Conservation (phyloP, 768 basidiomycete genomes). For the Kwoniella pini region DNA sequence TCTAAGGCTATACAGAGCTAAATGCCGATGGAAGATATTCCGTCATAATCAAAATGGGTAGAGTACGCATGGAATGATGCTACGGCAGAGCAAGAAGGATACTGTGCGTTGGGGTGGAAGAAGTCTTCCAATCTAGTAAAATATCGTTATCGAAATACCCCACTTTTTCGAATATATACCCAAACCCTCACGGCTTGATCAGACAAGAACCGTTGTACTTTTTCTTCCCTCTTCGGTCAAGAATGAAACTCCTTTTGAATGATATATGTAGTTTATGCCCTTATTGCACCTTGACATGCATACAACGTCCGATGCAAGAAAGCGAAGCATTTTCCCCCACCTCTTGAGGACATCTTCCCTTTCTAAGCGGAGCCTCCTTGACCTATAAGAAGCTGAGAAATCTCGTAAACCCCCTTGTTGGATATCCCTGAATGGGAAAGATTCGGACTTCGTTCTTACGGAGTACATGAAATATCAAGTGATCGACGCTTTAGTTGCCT, state of each 20-base stretch:
- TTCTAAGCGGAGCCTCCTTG: too few relatives aligned
- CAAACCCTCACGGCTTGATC: background rate
- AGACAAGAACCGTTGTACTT: background rate
- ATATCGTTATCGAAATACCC: too few relatives aligned
- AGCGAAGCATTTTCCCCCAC: too few relatives aligned
- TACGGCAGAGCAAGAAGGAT: too few relatives aligned
- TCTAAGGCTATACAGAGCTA: conserved; percentile 6
- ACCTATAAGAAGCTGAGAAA: too few relatives aligned
- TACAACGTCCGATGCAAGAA: too few relatives aligned
- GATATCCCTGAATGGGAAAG: background rate
- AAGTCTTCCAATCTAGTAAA: too few relatives aligned
- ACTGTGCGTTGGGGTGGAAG: background rate
- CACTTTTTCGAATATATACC: too few relatives aligned
- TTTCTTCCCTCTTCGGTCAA: background rate
- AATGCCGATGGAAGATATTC: background rate
- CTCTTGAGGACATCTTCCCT: too few relatives aligned
- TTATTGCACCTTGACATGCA: background rate
- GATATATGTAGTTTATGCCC: conserved; percentile 6
- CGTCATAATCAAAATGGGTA: too few relatives aligned
- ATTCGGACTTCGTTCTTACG: background rate
- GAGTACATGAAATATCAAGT: background rate
- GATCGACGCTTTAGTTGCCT: background rate
- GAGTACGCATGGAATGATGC: too few relatives aligned
- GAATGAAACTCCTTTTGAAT: background rate
- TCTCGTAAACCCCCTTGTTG: background rate